Conservation (phyloP, 441 rosid genomes). For the Pelargonium australe region DNA sequence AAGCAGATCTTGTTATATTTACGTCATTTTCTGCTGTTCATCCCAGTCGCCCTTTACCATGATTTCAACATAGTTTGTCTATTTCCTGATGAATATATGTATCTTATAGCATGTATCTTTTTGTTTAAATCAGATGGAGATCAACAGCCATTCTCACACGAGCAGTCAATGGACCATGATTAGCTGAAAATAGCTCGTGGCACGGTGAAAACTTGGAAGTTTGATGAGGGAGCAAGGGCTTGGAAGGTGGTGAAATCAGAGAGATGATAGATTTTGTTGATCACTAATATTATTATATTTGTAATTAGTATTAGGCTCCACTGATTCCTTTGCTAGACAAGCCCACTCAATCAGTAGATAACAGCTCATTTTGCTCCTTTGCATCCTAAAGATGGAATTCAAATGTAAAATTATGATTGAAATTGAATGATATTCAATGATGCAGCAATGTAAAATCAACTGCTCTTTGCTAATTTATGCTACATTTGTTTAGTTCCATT, state of each 20-base stretch:
- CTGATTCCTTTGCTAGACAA: neutral
- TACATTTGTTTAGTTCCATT: too few species aligned
- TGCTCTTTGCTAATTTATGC: too few species aligned
- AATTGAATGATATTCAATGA: too few species aligned
- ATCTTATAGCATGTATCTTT: neutral
- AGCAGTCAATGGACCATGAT: slow-evolving; percentile 30
- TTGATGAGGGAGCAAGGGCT: slow-evolving; percentile 27
- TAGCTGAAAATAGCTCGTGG: slow-evolving; percentile 26
- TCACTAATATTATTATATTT: neutral
- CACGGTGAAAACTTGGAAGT: slow-evolving; percentile 28
- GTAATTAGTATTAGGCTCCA: neutral
- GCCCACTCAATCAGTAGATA: neutral
- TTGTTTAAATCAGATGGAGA: slow-evolving; percentile 42
- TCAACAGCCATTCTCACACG: slow-evolving; percentile 35
- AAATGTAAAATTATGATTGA: too few species aligned
- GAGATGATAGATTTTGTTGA: slow-evolving; percentile 1
- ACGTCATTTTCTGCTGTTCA: too few species aligned
- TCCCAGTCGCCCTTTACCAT: neutral
- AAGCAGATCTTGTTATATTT: too few species aligned
- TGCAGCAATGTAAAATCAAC: too few species aligned
- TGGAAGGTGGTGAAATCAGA: slow-evolving; percentile 14
- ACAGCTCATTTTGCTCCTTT: neutral
- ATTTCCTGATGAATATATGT: neutral
- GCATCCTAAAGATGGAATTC: neutral
- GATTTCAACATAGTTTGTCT: neutral